Conservation (phyloP, 2,329 filamentous ascomycete genomes). For the Fusarium sp. region DNA sequence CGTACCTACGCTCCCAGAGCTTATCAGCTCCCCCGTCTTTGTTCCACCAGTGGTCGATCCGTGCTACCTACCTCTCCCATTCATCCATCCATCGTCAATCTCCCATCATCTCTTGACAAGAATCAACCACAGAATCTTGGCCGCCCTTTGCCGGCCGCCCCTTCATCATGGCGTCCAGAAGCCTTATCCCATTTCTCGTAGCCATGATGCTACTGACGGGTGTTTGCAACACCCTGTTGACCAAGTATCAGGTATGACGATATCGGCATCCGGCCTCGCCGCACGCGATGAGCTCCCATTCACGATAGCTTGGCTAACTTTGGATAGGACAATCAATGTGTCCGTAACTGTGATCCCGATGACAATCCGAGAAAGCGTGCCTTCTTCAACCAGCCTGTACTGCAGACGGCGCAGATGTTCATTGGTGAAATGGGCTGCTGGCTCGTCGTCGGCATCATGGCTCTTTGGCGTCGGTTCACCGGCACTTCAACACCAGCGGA, state of each 20-base stretch:
- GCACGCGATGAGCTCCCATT: background rate
- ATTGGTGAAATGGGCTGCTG: slow-evolving; percentile 96
- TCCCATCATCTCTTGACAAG: slow-evolving; percentile 7
- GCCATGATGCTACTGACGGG: slow-evolving; percentile 97
- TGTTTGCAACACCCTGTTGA: slow-evolving; percentile 95
- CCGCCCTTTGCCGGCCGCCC: slow-evolving; percentile 1
- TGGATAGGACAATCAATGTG: slow-evolving; percentile 91
- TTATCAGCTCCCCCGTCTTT: slow-evolving; percentile 35
- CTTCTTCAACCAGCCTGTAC: slow-evolving; percentile 92
- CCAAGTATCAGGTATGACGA: slow-evolving; percentile 86
- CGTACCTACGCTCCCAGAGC: slow-evolving; percentile 28
- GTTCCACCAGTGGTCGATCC: slow-evolving; percentile 25
- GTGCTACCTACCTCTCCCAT: background rate
- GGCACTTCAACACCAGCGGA: slow-evolving; percentile 56
- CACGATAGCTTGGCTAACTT: slow-evolving; percentile 9
- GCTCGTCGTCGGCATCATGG: slow-evolving; percentile 82
- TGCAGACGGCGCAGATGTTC: slow-evolving; percentile 99
- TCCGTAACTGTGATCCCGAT: slow-evolving; percentile 81
- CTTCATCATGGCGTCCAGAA: slow-evolving; percentile 74
- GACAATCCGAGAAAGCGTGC: slow-evolving; percentile 73
- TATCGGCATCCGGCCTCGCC: slow-evolving; percentile 8
- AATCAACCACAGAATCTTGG: slow-evolving; percentile 11
- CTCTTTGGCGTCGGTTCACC: slow-evolving; percentile 71
- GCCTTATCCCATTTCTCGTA: slow-evolving; percentile 85
- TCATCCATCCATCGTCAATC: slow-evolving; percentile 10